Evolutionary conservation across 176 grass and related monocot genomes (phyloP), one percentile per base, ranked within the genome.

Genomic region (Carex pumila): DNA sequence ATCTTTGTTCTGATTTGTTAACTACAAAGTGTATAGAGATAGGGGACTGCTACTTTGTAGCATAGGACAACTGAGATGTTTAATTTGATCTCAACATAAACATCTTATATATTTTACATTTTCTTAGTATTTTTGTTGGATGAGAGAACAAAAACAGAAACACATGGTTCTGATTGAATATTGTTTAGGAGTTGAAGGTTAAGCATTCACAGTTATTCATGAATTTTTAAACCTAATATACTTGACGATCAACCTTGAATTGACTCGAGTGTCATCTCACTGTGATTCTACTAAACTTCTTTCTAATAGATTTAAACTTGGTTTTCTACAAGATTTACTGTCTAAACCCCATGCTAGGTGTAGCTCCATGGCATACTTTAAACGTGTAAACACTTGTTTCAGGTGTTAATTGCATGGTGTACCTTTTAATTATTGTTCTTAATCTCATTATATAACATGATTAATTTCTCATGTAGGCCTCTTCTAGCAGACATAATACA

Each of bases 401-500:
- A 65, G 71, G 59, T 36, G 14, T 68, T 39, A 47, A 30, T 61
- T 58, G 58, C 18, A 34, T 12, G 29, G 1, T 34, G 56, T 4
- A 3, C 32, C n/a, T 74, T 45, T 54, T 64, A 53, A 49, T 71
- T 65, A 5, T 65, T 61, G 25, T 60, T 52, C 39, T 31, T 31
- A 79, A 60, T 61, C 22, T 32, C 62, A 67, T 31, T 62, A 12
- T 84, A 22, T 49, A 79, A 82, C 34, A 59, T 50, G 19, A 54
- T 68, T 71, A 50, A 34, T 31, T 68, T 79, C 73, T 87, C 81
- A 65, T 89, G 60, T 65, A 99, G 96, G 90, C 90, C 96, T 91
- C 89, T 99, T 86, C 92, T 99, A 90, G 93, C 96, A 54, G 91
- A 99, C 75, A 88, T 90, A 86, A 85, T 99, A 71, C 91, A 94